Conservation (phyloP, 305 asterid genomes). For the Fraxinus greggii region DNA sequence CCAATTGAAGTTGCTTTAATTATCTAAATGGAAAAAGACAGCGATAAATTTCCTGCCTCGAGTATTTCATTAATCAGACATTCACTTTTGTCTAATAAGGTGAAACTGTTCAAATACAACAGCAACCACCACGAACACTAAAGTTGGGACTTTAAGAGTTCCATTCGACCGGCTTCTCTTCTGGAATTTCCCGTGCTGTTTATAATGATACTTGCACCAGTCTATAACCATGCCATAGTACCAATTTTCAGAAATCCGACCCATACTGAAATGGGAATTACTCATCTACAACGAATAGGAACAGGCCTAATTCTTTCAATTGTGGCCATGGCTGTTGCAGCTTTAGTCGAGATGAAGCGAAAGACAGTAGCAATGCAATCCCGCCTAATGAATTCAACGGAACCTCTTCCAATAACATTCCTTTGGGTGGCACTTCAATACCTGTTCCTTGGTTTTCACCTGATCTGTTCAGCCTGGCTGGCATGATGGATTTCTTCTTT, state of each 20-base stretch:
- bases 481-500: conserved; percentile 87
- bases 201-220: conserved; percentile 64
- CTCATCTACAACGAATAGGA: conserved; percentile 68
- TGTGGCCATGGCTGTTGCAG: conserved; percentile 75
- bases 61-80: no score
- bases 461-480: conserved; percentile 86
- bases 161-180: conserved; percentile 87
- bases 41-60: no score
- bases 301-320: conserved; percentile 60
- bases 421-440: conserved; percentile 82
- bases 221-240: conserved; percentile 55
- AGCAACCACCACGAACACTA: conserved; percentile 84
- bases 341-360: conserved; percentile 63
- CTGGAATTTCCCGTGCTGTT: conserved; percentile 75
- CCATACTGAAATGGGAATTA: conserved; percentile 64
- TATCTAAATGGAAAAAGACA: no score
- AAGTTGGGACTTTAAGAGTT: conserved; percentile 46
- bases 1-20: no score
- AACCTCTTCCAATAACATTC: conserved; percentile 69
- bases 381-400: conserved; percentile 47
- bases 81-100: no score
- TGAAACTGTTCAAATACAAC: no score
- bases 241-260: conserved; percentile 58
- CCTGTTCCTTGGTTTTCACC: conserved; percentile 81
- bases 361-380: conserved; percentile 46